These are phyloP conservation scores for Quercus gilva DNA, from an alignment of 306 rosid species.

Conservation along the genomic window DNA sequence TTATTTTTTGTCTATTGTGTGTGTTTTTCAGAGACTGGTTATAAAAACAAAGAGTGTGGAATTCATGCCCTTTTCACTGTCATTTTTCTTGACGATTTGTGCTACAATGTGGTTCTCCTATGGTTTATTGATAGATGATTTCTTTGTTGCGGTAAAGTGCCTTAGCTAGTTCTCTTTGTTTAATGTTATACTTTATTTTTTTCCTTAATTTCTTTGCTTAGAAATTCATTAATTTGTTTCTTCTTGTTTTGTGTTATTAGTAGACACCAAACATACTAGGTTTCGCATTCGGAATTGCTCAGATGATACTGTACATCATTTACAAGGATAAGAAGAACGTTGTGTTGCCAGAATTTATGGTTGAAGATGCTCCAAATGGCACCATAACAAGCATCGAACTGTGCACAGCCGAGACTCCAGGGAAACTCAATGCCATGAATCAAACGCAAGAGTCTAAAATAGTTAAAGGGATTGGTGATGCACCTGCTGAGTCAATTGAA, in stretches of 20 bases:
- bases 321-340: slow-evolving; percentile 25
- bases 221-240: background rate
- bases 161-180: background rate
- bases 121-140: slow-evolving; percentile 36
- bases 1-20: background rate
- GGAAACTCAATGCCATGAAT: background rate
- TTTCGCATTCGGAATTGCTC: slow-evolving; percentile 32
- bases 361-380: slow-evolving; percentile 9
- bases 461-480: background rate
- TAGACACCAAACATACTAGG: slow-evolving; percentile 48
- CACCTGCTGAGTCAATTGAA: background rate
- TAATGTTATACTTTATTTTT: background rate
- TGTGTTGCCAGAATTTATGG: slow-evolving; percentile 14
- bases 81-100: slow-evolving; percentile 33
- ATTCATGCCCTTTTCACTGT: slow-evolving; percentile 39
- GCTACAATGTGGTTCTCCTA: slow-evolving; percentile 44
- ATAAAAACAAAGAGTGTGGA: slow-evolving; percentile 37
- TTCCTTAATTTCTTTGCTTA: background rate
- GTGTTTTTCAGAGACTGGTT: slow-evolving; percentile 35
- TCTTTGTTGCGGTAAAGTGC: slow-evolving; percentile 35
- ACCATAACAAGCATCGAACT: background rate
- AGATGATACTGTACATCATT: slow-evolving; percentile 34
- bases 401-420: background rate
- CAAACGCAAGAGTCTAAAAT: background rate
- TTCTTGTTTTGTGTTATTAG: slow-evolving; percentile 3